Base-by-base conservation (phyloP, 345 rosid species). In the Lepidium africanum region DNA sequence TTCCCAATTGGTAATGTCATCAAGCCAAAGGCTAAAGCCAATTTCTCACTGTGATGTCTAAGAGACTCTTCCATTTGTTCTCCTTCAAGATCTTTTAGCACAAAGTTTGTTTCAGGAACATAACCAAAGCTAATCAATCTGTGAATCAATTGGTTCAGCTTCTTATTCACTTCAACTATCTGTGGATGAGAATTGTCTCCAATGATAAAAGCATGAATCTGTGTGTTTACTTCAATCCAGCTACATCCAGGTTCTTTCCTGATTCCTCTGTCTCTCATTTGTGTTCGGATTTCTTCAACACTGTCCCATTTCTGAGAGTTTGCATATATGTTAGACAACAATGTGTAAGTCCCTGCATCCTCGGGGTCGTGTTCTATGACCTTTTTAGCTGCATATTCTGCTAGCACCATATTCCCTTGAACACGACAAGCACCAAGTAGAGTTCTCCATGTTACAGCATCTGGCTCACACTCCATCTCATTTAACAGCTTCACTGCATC, bases 301-400 rank as follows among this genome's bases (percentile, higher is more conserved):
- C 81, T 83, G 1, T 85, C 76, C 92, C 92, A 87, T 67, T 81
- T 82, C 67, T 76, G 86, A 62, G 80, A 70, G 37, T 81, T 87
- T 14, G 93, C 92, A 52, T 89, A 87, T 58, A 89, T 87, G 54
- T 89, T 89, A 21, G 93, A 89, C 75, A 87, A 54, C 25, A 87
- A 30, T 9, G 83, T 80, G 76, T 85, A 84, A 47, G 87, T 87
- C 23, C 91, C 93, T 1, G 86, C 77, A 72, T 86, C 92, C 8
- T 81, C 68, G 0, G 88, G 86, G 69, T 89, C 87, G 55, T 83
- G 66, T 50, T 74, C 78, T 42, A 89, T 57, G 61, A 86, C 46
- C 70, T 83, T 78, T 69, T 86, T 80, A 38, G 92, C 92, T 58
- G 82, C 87, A 51, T 76, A 76, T 32, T 79, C 75, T 0, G 96